These are phyloP conservation scores for Diaporthe ampelina DNA, from an alignment of 2,329 filamentous ascomycete species.

Conservation along the genomic window DNA sequence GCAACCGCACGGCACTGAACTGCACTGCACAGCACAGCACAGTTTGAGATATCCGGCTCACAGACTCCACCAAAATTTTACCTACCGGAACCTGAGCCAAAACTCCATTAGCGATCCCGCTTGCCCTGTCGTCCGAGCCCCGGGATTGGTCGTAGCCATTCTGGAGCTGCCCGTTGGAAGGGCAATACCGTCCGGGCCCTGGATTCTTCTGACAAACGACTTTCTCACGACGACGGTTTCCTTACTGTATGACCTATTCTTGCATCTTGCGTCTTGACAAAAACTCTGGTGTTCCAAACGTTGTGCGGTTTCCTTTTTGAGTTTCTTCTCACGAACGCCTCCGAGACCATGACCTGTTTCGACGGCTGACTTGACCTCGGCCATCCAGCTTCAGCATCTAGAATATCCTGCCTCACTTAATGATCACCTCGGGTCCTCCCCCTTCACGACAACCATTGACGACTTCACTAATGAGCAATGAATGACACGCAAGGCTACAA, in stretches of 20 bases:
- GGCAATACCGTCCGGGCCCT: conserved; percentile 40
- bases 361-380: conserved; percentile 34
- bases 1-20: conserved; percentile 38
- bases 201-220: conserved; percentile 40
- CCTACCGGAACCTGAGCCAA: conserved; percentile 38
- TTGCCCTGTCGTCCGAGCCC: conserved; percentile 38
- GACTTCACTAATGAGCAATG: conserved; percentile 38
- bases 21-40: conserved; percentile 35
- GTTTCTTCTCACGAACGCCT: conserved; percentile 13
- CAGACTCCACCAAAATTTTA: conserved; percentile 42
- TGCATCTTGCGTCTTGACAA: conserved; percentile 6
- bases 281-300: conserved; percentile 11
- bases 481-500: conserved; percentile 36
- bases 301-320: conserved; percentile 21
- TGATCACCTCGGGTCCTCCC: conserved; percentile 11
- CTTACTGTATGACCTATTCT: conserved; percentile 36
- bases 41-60: conserved; percentile 42
- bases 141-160: conserved; percentile 40
- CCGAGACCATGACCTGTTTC: background rate
- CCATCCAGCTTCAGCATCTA: background rate
- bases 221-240: conserved; percentile 40
- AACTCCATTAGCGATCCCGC: conserved; percentile 42
- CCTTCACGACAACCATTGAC: conserved; percentile 21
- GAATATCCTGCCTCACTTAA: conserved; percentile 20
- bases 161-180: conserved; percentile 43